phyloP scores from a whole-genome alignment of 148 eudicot genomes.

The Persicaria tinctoria region DNA sequence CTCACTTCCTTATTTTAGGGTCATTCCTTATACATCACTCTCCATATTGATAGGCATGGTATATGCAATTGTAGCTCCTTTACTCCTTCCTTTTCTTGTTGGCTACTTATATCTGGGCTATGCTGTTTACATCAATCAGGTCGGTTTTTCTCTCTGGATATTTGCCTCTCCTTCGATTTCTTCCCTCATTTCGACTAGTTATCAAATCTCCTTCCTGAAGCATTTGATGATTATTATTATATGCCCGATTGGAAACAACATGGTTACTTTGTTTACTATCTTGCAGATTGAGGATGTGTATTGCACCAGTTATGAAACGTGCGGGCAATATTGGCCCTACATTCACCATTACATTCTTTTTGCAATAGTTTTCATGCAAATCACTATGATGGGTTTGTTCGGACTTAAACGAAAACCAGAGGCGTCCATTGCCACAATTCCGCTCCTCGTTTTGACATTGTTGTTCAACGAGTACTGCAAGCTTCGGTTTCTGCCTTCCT shows the following conservation, averaged over 20 bases:
- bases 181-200: neutral
- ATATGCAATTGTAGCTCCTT: slow-evolving; percentile 80
- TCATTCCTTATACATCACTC: slow-evolving; percentile 60
- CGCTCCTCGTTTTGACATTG: slow-evolving; percentile 56
- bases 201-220: too few relatives aligned
- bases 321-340: slow-evolving; percentile 87
- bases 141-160: slow-evolving; percentile 11
- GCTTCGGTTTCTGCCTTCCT: slow-evolving; percentile 77
- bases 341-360: slow-evolving; percentile 69
- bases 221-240: neutral
- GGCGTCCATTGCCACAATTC: slow-evolving; percentile 69
- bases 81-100: slow-evolving; percentile 82
- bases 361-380: slow-evolving; percentile 67
- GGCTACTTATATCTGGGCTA: slow-evolving; percentile 83
- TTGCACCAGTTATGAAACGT: slow-evolving; percentile 67
- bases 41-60: slow-evolving; percentile 71
- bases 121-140: slow-evolving; percentile 84
- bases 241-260: neutral
- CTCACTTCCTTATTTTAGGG: slow-evolving; percentile 69
- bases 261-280: neutral
- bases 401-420: slow-evolving; percentile 88
- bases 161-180: neutral
- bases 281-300: slow-evolving; percentile 90
- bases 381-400: slow-evolving; percentile 89
- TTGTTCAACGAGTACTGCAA: slow-evolving; percentile 90